Percentiles rank a stretch among this genome's conserved stretches.
phyloP scores from a whole-genome alignment of 73 alveolate genomes.

The Tetrahymena borealis region DNA sequence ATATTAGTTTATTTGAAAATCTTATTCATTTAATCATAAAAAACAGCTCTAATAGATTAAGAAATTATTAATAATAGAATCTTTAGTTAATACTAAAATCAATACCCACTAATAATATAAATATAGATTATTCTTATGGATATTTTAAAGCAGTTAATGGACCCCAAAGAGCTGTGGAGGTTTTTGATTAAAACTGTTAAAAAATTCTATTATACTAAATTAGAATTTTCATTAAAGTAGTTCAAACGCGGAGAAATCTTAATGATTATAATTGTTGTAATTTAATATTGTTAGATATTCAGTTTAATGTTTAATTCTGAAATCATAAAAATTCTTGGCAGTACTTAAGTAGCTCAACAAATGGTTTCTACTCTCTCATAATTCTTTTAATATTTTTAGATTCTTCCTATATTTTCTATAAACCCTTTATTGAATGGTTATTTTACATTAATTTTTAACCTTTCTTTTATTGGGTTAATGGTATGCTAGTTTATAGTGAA shows the following conservation, averaged over 20 bases:
- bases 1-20: too few species aligned
- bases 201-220: background rate
- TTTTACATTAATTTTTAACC: background rate
- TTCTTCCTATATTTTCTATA: background rate
- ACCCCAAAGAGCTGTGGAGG: background rate
- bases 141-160: background rate
- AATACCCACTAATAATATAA: background rate
- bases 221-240: background rate
- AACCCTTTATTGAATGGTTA: background rate
- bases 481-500: background rate
- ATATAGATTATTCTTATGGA: background rate
- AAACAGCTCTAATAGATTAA: too few species aligned
- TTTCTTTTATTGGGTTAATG: background rate
- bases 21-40: too few species aligned
- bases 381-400: background rate
- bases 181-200: background rate
- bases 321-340: background rate
- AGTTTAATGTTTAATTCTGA: background rate
- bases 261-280: background rate
- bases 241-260: background rate
- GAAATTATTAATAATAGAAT: too few species aligned
- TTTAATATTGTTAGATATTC: background rate
- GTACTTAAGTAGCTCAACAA: background rate
- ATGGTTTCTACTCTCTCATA: background rate
- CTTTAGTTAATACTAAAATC: background rate